Percentiles rank a stretch among this genome's conserved stretches.
These are phyloP conservation scores for Kodamaea derodonti DNA, from an alignment of 1,139 yeast genomes.

Conservation along the genomic window DNA sequence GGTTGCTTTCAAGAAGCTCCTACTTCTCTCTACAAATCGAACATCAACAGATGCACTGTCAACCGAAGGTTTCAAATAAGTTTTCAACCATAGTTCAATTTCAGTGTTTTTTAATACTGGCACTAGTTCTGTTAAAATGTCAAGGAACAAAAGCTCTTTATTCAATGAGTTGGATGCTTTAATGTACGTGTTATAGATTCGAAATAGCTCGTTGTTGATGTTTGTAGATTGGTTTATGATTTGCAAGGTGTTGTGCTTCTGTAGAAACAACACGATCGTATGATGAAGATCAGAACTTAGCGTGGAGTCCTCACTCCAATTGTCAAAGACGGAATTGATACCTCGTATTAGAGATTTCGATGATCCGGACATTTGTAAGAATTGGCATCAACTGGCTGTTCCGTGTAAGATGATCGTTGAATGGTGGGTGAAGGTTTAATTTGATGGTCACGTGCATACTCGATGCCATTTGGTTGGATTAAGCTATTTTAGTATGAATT, in stretches of 20 bases:
- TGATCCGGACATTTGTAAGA: constrained; percentile 30
- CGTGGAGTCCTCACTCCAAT: constrained; percentile 20
- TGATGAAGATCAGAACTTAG: constrained; percentile 14
- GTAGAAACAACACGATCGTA: constrained; percentile 24
- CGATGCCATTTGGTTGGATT: no score
- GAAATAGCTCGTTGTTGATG: constrained; percentile 48
- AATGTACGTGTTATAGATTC: constrained; percentile 39
- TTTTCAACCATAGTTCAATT: constrained; percentile 48
- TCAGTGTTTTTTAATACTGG: constrained; percentile 39
- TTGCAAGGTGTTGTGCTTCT: constrained; percentile 39
- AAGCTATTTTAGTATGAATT: no score
- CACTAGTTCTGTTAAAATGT: constrained; percentile 36
- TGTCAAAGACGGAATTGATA: constrained; percentile 25
- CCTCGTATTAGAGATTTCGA: constrained; percentile 30
- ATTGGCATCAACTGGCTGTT: no score
- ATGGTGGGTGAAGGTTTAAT: no score
- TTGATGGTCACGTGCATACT: no score
- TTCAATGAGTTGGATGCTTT: constrained; percentile 26
- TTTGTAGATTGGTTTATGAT: constrained; percentile 30
- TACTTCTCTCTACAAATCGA: constrained; percentile 37
- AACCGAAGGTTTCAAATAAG: constrained; percentile 52
- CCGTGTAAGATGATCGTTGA: no score
- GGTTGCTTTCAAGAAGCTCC: constrained; percentile 38
- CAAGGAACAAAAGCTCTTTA: constrained; percentile 45
- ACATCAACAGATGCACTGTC: constrained; percentile 56